A percentile compares a stretch with the other conserved stretches of the same genome.
Conservation (phyloP, 345 rosid genomes). For the Salix viminalis region DNA sequence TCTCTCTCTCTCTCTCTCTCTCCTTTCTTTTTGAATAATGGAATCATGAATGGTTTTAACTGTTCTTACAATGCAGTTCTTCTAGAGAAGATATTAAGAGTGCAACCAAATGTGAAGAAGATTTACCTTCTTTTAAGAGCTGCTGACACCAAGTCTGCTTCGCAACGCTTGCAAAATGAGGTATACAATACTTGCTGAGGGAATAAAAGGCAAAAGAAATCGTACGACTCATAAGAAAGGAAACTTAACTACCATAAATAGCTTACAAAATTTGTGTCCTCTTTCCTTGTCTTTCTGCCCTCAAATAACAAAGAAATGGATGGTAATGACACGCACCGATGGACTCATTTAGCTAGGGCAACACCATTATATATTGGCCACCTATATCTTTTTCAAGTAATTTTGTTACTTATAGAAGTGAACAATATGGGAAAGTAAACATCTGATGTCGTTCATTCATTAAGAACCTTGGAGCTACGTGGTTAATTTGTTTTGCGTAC, state of each 20-base stretch:
- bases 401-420: neutral
- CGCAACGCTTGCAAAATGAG: conserved; percentile 62
- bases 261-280: neutral
- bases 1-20: neutral
- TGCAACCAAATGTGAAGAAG: conserved; percentile 79
- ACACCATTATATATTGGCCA: no score
- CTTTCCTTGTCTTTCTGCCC: no score
- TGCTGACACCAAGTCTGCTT: conserved; percentile 57
- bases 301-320: no score
- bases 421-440: neutral
- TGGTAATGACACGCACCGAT: no score
- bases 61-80: conserved; percentile 41
- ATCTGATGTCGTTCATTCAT: neutral
- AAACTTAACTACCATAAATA: neutral
- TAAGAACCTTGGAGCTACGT: neutral
- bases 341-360: no score
- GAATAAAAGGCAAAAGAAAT: neutral
- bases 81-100: conserved; percentile 72
- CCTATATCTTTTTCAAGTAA: no score
- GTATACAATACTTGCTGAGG: conserved; percentile 20
- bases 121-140: conserved; percentile 76
- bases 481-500: no score
- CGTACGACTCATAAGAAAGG: neutral
- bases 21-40: neutral
- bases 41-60: neutral